Base-by-base conservation (phyloP, 352 stramenopile species). In the Pythium folliculosum region DNA sequence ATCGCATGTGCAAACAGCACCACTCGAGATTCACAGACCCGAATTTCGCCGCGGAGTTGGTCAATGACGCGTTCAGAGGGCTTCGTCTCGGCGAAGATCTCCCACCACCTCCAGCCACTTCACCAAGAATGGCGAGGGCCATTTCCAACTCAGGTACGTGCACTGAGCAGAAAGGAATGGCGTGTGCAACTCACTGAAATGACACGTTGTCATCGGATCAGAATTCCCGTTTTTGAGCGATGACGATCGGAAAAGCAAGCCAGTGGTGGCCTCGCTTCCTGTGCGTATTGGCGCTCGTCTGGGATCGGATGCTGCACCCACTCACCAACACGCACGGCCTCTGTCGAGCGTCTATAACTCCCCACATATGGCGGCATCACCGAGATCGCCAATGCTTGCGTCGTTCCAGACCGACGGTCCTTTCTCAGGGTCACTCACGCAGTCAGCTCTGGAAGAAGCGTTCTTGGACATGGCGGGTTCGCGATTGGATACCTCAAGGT, bases 401-500 rank as follows among this genome's bases (percentile, higher is more conserved):
- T 89, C 78, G 0, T 84, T 89, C 58, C 79, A 84, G 35, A 78
- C 73, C 7, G 77, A 88, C 35, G 82, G 83, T 27, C 78, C 79
- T 6, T 91, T 93, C 58, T 72, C 72, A 17, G 75, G 69, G 21
- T 95, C 85, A 9, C 60, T 95, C 19, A 95, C 84, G 1, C 87
- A 94, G 58, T 95, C 87, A 5, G 85, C 85, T 14, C 72, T 95
- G 23, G 87, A 91, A 74, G 87, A 95, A 12, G 87, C 87, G 12
- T 94, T 95, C 52, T 70, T 95, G 27, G 87, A 95, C 52, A 91
- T 95, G 82, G 86, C 87, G 3, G 86, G 86, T 21, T 94, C 86
- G 0, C 81, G 82, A 3, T 69, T 94, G 38, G 86, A 94, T 43
- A 71, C 82, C 40, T 91, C 86, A 14, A 91, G 70, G 79, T 85